phyloP scores from a whole-genome alignment of 2,329 filamentous ascomycete genomes.

The Claviceps citrina region DNA sequence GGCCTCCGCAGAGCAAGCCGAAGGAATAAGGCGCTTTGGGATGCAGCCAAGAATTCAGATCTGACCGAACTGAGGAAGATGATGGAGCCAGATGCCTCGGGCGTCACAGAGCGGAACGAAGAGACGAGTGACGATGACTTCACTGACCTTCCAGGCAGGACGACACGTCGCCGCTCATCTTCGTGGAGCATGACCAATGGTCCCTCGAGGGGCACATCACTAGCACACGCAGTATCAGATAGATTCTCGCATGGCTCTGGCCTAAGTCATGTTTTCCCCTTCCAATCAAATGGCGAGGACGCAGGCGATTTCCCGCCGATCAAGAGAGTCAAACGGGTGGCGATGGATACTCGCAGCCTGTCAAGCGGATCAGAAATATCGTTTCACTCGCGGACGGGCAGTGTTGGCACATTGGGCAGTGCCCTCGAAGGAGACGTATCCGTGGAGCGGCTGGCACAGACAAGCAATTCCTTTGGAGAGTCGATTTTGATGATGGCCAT shows the following conservation, averaged over 20 bases:
- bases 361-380: constrained; percentile 78
- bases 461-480: constrained; percentile 56
- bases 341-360: constrained; percentile 77
- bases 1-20: constrained; percentile 71
- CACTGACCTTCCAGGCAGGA: constrained; percentile 29
- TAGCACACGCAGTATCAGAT: constrained; percentile 28
- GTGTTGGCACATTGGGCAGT: constrained; percentile 57
- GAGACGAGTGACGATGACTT: constrained; percentile 26
- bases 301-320: constrained; percentile 20
- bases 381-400: constrained; percentile 63
- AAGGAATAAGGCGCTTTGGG: constrained; percentile 76
- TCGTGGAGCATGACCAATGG: constrained; percentile 33
- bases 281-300: constrained; percentile 43
- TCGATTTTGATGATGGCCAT: constrained; percentile 81
- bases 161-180: constrained; percentile 29
- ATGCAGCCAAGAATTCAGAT: constrained; percentile 65
- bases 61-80: constrained; percentile 60
- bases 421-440: constrained; percentile 75
- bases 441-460: constrained; percentile 60
- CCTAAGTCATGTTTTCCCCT: constrained; percentile 81
- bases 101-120: constrained; percentile 32
- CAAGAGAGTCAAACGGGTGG: constrained; percentile 60
- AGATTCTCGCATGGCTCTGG: constrained; percentile 40
- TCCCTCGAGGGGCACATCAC: constrained; percentile 27
- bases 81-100: constrained; percentile 53